Evolutionary conservation across 371 early-diverging fungal species (phyloP), one percentile per base, ranked within the genome.

Genomic region (Basidiobolus meristosporus): DNA sequence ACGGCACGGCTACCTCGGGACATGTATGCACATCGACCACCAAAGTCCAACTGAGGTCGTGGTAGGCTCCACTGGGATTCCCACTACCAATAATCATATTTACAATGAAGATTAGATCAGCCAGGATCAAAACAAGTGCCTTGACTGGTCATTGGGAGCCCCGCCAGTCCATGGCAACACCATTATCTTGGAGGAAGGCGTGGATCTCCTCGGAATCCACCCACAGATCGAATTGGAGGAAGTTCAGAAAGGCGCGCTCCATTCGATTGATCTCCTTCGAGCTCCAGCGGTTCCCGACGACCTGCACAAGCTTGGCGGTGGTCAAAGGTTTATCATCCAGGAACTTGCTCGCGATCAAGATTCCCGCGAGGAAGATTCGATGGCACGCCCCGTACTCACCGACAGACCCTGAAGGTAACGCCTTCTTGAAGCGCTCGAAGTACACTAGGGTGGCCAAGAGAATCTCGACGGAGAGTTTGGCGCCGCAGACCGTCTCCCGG

Each of bases 371-470:
- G 43, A 82, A 78, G 23, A 82, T 63, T 33, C 74, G 64, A 47
- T 77, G 74, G 14, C 78, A 77, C n/a, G 82, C 77, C 44, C 77
- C 82, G 9, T 64, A 56, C 37, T 73, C 69, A n/a, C 78, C 79
- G 30, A 68, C 65, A 30, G 82, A 78, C 44, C 63, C 60, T 20
- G 51, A 55, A 1, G 76, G 70, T 43, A 82, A 43, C 19, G 60
- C 52, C 14, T 50, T 55, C 48, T 77, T 70, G 15, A 78, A 59
- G 38, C 79, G 60, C 39, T 76, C 66, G 14, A 82, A 63, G 46
- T 82, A 82, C 23, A 82, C 70, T 26, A 78, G 51, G 5, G 41
- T 41, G 14, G 41, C 36, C 3, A 44, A n/a, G n/a, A n/a, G n/a
- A n/a, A n/a, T n/a, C n/a, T n/a, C n/a, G n/a, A n/a, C n/a, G n/a